phyloP scores from a whole-genome alignment of 495 filamentous ascomycete species.

The Daldinia decipiens region DNA sequence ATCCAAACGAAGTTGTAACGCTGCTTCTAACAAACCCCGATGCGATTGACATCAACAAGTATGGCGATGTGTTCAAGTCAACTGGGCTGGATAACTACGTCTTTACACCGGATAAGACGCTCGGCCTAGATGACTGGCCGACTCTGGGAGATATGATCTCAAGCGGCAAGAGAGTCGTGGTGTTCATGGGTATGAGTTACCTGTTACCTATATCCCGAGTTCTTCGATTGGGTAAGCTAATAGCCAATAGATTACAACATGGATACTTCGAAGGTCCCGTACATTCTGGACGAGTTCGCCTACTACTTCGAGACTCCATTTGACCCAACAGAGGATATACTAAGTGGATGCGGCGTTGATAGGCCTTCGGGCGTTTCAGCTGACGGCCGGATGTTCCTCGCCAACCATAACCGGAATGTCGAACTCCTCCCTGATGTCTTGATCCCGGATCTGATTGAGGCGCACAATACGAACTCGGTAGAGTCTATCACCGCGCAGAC shows the following conservation, averaged over 20 bases:
- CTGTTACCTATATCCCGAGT: not conserved
- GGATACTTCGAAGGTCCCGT: conserved; percentile 73
- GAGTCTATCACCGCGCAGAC: conserved; percentile 74
- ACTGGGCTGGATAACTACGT: conserved; percentile 70
- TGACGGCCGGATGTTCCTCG: conserved; percentile 75
- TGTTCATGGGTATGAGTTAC: conserved; percentile 52
- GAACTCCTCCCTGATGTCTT: conserved; percentile 65
- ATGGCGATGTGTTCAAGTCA: conserved; percentile 65
- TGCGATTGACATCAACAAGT: conserved; percentile 67
- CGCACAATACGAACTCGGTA: conserved; percentile 70
- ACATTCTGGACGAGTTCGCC: conserved; percentile 73
- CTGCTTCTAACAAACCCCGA: conserved; percentile 82
- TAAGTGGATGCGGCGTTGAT: conserved; percentile 68
- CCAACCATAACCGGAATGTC: conserved; percentile 84
- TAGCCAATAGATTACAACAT: conserved; percentile 71
- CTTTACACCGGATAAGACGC: conserved; percentile 70
- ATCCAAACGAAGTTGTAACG: conserved; percentile 84
- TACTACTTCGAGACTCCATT: conserved; percentile 77
- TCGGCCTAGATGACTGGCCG: conserved; percentile 77
- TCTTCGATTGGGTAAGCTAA: conserved; percentile 2
- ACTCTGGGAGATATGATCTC: conserved; percentile 77
- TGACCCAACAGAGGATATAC: conserved; percentile 65
- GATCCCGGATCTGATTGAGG: conserved; percentile 65
- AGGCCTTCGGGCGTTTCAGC: conserved; percentile 64
- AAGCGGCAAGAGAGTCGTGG: conserved; percentile 50